Percentiles rank a stretch among this genome's conserved stretches.
Evolutionary conservation across 73 alveolate genomes (phyloP).

Genomic region (Stentor coeruleus): DNA sequence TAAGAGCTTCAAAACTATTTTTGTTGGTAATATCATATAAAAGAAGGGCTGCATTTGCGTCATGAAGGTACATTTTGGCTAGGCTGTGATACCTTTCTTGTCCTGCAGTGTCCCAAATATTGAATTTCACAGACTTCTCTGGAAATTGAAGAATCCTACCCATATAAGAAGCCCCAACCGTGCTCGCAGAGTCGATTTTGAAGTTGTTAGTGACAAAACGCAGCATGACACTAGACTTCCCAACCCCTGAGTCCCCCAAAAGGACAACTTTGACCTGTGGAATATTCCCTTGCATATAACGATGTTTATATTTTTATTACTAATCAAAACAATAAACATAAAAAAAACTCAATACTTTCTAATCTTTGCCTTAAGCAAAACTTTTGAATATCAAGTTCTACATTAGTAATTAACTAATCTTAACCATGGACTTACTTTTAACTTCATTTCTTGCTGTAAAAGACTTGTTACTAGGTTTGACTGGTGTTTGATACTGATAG

Average conservation of each 20-base stretch:
- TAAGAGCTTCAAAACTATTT: not conserved
- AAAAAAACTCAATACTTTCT: no score
- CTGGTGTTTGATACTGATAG: no score
- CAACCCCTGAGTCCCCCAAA: slow-evolving; percentile 38
- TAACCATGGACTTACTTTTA: no score
- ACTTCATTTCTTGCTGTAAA: no score
- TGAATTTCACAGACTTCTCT: not conserved
- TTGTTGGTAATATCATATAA: slow-evolving; percentile 23
- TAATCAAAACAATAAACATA: no score
- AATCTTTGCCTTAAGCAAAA: no score
- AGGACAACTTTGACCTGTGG: slow-evolving; percentile 30
- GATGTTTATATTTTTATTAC: no score
- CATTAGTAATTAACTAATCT: no score
- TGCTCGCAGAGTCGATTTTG: slow-evolving; percentile 12
- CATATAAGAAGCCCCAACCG: slow-evolving; percentile 34
- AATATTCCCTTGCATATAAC: not conserved
- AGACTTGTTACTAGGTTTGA: no score
- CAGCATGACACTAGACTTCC: slow-evolving; percentile 34
- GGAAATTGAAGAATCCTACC: slow-evolving; percentile 28
- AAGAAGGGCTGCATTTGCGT: not conserved
- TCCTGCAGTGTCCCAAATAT: slow-evolving; percentile 88
- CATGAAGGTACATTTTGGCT: slow-evolving; percentile 24
- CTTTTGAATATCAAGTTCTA: no score
- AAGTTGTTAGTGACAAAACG: slow-evolving; percentile 27
- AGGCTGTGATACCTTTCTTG: slow-evolving; percentile 52